These are phyloP conservation scores for Houttuynia cordata DNA, from an alignment of 164 flowering plant genomes.

Conservation along the genomic window DNA sequence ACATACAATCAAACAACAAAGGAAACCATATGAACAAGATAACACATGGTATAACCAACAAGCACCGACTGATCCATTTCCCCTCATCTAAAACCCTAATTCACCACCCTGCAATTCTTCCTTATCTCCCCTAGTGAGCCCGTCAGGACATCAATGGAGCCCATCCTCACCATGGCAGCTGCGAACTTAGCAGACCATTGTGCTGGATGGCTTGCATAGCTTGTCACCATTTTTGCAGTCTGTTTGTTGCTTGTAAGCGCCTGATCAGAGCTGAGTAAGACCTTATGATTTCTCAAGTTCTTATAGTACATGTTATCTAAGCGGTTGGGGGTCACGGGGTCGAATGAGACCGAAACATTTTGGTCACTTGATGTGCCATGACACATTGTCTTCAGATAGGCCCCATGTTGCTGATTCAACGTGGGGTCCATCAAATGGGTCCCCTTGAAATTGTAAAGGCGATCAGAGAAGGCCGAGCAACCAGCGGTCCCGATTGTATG, in stretches of 20 bases:
- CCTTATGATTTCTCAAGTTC: constrained; percentile 1
- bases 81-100: background rate
- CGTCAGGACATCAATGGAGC: constrained; percentile 4
- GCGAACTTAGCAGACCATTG: constrained; percentile 24
- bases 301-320: constrained; percentile 6
- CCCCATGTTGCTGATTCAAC: background rate
- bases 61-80: too few species aligned
- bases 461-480: background rate
- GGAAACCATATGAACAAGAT: too few species aligned
- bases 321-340: background rate
- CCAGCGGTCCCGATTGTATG: constrained; percentile 8
- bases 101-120: constrained; percentile 9
- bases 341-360: background rate
- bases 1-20: too few species aligned
- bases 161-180: constrained; percentile 10
- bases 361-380: background rate
- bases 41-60: too few species aligned
- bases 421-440: constrained; percentile 1
- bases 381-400: constrained; percentile 3
- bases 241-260: background rate
- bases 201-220: background rate
- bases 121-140: constrained; percentile 9
- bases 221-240: background rate
- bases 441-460: constrained; percentile 15
- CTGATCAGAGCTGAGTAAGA: constrained; percentile 2